These are phyloP conservation scores for Physcia stellaris DNA, from an alignment of 495 filamentous ascomycete species.

Conservation along the genomic window DNA sequence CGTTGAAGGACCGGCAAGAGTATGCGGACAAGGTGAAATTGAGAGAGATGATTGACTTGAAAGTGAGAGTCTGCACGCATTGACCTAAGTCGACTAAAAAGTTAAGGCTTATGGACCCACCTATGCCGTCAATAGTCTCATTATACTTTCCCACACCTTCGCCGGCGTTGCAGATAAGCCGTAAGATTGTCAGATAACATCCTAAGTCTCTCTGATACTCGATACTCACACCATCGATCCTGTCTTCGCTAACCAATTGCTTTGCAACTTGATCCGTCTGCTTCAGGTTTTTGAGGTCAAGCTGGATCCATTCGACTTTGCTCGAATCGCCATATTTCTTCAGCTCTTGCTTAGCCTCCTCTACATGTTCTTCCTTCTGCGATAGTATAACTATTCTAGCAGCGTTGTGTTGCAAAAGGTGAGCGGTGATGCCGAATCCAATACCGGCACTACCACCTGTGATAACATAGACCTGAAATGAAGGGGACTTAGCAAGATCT, in stretches of 20 bases:
- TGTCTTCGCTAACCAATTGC: conserved; percentile 18
- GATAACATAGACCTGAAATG: conserved; percentile 9
- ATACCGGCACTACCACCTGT: conserved; percentile 26
- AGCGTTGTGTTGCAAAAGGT: conserved; percentile 36
- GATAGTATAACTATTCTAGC: conserved; percentile 33
- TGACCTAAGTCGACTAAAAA: neutral
- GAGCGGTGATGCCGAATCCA: conserved; percentile 35
- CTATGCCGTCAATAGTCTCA: conserved; percentile 25
- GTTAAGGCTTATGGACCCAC: neutral
- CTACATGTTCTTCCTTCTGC: conserved; percentile 31
- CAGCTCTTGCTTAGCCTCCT: conserved; percentile 25
- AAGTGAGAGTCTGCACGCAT: conserved; percentile 30
- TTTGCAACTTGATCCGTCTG: conserved; percentile 28
- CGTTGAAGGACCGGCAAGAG: conserved; percentile 25
- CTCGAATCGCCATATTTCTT: conserved; percentile 25
- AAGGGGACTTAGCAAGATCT: neutral
- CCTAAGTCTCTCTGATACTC: conserved; percentile 19
- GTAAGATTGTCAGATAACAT: conserved; percentile 12
- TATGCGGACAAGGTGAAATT: conserved; percentile 28
- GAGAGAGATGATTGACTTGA: conserved; percentile 35
- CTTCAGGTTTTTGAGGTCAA: conserved; percentile 26
- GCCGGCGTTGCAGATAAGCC: conserved; percentile 34
- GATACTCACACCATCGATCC: conserved; percentile 24
- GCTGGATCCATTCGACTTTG: conserved; percentile 29
- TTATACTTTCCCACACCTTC: conserved; percentile 33